These are phyloP conservation scores for Protomyces inouyei DNA, from an alignment of 1,139 yeast genomes.

Conservation along the genomic window DNA sequence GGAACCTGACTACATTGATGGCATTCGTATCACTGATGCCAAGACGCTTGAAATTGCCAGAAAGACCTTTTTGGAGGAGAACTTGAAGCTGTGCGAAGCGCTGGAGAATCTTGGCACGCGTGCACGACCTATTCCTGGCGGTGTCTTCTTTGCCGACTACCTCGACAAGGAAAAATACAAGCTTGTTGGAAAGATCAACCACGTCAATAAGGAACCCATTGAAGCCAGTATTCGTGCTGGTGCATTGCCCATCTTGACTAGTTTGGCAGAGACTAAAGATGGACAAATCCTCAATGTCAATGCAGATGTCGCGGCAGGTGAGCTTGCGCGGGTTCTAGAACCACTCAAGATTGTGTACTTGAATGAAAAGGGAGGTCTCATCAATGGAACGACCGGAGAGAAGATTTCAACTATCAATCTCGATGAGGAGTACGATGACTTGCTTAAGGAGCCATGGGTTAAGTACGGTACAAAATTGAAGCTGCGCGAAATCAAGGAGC, in stretches of 20 bases:
- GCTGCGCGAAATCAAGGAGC: constrained; percentile 91
- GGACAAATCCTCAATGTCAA: constrained; percentile 96
- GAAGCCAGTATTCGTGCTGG: constrained; percentile 96
- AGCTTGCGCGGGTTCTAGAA: constrained; percentile 90
- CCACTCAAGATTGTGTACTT: constrained; percentile 93
- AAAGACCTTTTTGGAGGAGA: constrained; percentile 89
- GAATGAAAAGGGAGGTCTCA: constrained; percentile 96
- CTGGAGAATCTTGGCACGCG: constrained; percentile 93
- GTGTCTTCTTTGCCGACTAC: constrained; percentile 92
- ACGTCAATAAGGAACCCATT: constrained; percentile 83
- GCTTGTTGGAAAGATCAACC: constrained; percentile 81
- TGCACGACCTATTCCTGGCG: constrained; percentile 97
- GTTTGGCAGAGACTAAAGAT: constrained; percentile 90
- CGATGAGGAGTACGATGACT: constrained; percentile 90
- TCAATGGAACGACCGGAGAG: constrained; percentile 87
- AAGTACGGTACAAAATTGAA: constrained; percentile 96
- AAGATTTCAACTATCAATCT: constrained; percentile 83
- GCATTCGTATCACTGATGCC: constrained; percentile 91
- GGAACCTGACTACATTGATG: constrained; percentile 93
- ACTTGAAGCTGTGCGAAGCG: constrained; percentile 89
- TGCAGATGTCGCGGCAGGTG: constrained; percentile 99
- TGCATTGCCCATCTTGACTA: constrained; percentile 90
- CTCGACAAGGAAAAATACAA: constrained; percentile 86
- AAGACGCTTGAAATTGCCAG: constrained; percentile 95
- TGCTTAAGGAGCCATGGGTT: constrained; percentile 94